These are phyloP conservation scores for Prunella vulgaris DNA, from an alignment of 257 asterid genomes.

Conservation along the genomic window DNA sequence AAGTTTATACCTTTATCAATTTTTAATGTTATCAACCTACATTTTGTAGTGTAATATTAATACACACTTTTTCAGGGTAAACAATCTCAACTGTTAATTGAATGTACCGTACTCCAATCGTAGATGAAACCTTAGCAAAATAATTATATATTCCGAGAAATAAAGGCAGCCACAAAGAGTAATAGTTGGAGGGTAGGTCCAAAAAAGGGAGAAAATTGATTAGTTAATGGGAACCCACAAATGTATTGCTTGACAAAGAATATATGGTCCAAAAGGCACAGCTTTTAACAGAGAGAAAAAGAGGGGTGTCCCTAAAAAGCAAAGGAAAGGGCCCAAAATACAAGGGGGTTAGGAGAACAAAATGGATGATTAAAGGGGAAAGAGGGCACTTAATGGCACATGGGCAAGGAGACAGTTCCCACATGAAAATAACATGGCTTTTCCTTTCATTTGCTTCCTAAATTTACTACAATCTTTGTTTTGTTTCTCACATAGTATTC, in stretches of 20 bases:
- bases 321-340: constrained; percentile 15
- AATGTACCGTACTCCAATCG: too few relatives aligned
- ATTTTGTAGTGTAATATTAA: too few relatives aligned
- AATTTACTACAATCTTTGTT: constrained; percentile 25
- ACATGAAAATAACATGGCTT: constrained; percentile 43
- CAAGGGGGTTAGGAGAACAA: constrained; percentile 23
- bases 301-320: constrained; percentile 1
- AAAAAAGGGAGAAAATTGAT: constrained; percentile 12
- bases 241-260: constrained; percentile 29
- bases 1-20: too few relatives aligned
- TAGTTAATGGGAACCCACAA: constrained; percentile 20
- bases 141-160: background rate
- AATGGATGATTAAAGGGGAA: constrained; percentile 24
- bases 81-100: too few relatives aligned
- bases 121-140: too few relatives aligned
- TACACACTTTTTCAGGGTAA: too few relatives aligned
- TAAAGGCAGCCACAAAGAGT: constrained; percentile 17
- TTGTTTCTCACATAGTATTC: constrained; percentile 22
- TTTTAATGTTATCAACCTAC: too few relatives aligned
- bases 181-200: constrained; percentile 7
- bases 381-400: constrained; percentile 36
- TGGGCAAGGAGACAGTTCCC: constrained; percentile 49
- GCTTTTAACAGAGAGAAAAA: constrained; percentile 22
- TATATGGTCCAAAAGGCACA: constrained; percentile 30
- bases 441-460: constrained; percentile 33